Conservation (phyloP, 495 filamentous ascomycete genomes). For the Tuber brumale region DNA sequence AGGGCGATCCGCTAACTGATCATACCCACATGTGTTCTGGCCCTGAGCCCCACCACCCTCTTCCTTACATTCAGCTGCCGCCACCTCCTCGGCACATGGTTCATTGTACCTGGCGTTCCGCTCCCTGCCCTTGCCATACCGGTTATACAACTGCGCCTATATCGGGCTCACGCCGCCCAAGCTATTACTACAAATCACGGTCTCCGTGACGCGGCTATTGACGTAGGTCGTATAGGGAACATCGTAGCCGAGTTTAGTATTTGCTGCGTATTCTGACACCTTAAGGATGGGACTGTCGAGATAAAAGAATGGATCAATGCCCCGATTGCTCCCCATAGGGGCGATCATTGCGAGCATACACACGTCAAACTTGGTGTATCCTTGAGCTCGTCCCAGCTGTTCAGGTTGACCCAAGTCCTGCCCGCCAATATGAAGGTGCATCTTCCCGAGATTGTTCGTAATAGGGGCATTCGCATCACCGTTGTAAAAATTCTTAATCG, state of each 20-base stretch:
- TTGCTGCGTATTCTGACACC: slow-evolving; percentile 45
- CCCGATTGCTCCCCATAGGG: slow-evolving; percentile 47
- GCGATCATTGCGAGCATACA: slow-evolving; percentile 44
- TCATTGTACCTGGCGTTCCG: slow-evolving; percentile 32
- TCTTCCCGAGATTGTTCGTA: slow-evolving; percentile 39
- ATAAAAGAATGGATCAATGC: slow-evolving; percentile 44
- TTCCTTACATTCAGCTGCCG: slow-evolving; percentile 36
- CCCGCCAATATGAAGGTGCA: slow-evolving; percentile 30
- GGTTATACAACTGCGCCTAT: slow-evolving; percentile 45
- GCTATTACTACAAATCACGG: slow-evolving; percentile 39
- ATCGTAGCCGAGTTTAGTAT: slow-evolving; percentile 46
- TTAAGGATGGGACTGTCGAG: slow-evolving; percentile 43
- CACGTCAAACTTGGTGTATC: slow-evolving; percentile 45
- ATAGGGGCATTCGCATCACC: slow-evolving; percentile 44
- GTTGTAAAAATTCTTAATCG: slow-evolving; percentile 43
- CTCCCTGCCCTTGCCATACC: slow-evolving; percentile 44
- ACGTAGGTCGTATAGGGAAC: slow-evolving; percentile 46
- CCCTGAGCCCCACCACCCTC: slow-evolving; percentile 45
- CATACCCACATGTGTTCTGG: slow-evolving; percentile 42
- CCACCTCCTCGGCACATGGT: slow-evolving; percentile 41
- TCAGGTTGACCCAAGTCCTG: slow-evolving; percentile 44
- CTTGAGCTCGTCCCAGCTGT: slow-evolving; percentile 48
- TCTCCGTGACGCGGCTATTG: slow-evolving; percentile 43
- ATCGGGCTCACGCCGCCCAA: slow-evolving; percentile 44
- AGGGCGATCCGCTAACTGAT: slow-evolving; percentile 44